These are phyloP conservation scores for Colletotrichum sublineola DNA, from an alignment of 2,329 filamentous ascomycete species.

Conservation along the genomic window DNA sequence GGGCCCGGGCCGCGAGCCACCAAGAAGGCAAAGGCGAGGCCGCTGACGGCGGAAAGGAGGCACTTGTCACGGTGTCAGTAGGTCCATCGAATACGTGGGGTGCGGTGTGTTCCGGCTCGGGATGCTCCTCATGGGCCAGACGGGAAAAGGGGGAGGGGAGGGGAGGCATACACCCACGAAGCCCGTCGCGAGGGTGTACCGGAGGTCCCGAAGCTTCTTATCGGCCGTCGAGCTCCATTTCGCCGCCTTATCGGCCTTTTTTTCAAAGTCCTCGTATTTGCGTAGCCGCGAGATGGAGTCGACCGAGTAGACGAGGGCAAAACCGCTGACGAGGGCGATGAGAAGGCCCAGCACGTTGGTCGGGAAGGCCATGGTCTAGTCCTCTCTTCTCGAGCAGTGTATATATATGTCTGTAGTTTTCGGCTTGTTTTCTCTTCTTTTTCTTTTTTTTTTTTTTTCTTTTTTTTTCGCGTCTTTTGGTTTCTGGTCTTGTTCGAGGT, in stretches of 20 bases:
- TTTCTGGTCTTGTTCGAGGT: too few species aligned
- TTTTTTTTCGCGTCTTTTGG: too few species aligned
- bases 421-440: too few species aligned
- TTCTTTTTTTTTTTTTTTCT: too few species aligned
- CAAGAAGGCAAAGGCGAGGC: conserved; percentile 40
- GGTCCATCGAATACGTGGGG: background rate
- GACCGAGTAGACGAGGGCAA: conserved; percentile 44
- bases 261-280: conserved; percentile 45
- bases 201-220: conserved; percentile 47
- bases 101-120: background rate
- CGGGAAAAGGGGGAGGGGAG: background rate
- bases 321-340: conserved; percentile 45
- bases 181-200: conserved; percentile 49
- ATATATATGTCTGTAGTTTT: background rate
- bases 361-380: conserved; percentile 40
- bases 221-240: conserved; percentile 49
- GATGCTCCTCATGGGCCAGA: background rate
- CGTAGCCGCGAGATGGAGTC: conserved; percentile 48
- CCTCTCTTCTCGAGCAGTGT: too few species aligned
- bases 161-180: conserved; percentile 44
- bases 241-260: conserved; percentile 48
- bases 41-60: conserved; percentile 43
- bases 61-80: conserved; percentile 35
- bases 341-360: conserved; percentile 37
- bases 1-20: conserved; percentile 32